Evolutionary conservation across 1,284 basidiomycete species (phyloP).

Genomic region (Cryptococcus sp.): DNA sequence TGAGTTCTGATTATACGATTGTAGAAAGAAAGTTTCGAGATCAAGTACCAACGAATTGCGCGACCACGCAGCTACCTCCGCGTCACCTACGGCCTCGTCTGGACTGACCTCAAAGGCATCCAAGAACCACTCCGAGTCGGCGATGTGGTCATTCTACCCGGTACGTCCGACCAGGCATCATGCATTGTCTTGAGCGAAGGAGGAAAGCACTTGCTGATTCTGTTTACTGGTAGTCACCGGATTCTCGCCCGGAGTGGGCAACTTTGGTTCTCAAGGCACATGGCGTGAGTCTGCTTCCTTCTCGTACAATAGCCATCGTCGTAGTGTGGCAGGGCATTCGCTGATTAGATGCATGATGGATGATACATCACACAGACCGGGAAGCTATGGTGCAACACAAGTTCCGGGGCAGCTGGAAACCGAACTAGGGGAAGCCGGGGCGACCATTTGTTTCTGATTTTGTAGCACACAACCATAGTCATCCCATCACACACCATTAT

Average conservation of each 20-base stretch:
- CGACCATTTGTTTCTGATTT: no score
- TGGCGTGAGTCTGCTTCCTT: conserved; percentile 29
- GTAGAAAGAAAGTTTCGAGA: background rate
- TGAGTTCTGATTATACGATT: conserved; percentile 9
- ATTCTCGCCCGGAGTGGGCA: conserved; percentile 53
- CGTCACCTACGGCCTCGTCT: conserved; percentile 43
- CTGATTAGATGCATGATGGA: background rate
- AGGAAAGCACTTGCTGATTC: background rate
- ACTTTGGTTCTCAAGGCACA: conserved; percentile 41
- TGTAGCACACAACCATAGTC: no score
- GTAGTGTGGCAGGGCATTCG: background rate
- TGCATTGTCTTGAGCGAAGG: background rate
- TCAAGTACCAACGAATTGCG: background rate
- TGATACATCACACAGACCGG: conserved; percentile 23
- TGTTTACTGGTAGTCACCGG: conserved; percentile 43
- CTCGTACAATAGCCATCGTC: background rate
- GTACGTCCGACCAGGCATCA: conserved; percentile 12
- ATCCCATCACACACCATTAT: no score
- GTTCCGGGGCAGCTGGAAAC: conserved; percentile 32
- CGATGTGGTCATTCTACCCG: conserved; percentile 51
- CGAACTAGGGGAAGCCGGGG: no score
- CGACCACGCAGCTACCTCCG: conserved; percentile 38
- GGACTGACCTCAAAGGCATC: conserved; percentile 49
- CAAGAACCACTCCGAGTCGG: conserved; percentile 47
- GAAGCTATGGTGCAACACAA: conserved; percentile 51